Base-by-base conservation (phyloP, 2,329 filamentous ascomycete genomes). In the Ophiocordyceps sinensis region DNA sequence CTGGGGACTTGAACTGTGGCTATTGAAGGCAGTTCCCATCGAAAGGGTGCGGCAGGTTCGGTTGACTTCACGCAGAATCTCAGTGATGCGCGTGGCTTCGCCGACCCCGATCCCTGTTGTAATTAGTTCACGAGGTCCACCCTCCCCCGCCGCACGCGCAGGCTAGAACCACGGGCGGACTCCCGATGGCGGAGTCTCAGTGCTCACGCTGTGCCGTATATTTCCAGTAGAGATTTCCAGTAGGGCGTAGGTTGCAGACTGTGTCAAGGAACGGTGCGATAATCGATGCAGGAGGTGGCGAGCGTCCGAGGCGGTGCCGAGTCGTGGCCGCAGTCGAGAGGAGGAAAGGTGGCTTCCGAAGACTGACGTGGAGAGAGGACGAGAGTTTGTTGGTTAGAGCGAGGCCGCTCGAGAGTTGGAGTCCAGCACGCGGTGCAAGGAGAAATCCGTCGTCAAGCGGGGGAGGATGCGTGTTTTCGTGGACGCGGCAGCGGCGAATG, bases 141-240 rank as follows among this genome's bases (percentile, higher is more conserved):
- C 37, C 59, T 58, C 60, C 58, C 60, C 64, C 54, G 45, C 65
- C 61, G 54, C 66, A 67, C 67, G 61, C 61, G 64, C 63, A 59
- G 50, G 54, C 49, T 50, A 59, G 53, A 37, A 58, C 54, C 57
- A 42, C 47, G 40, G 43, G 29, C 32, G 50, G 53, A 47, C 56
- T 51, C 45, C 52, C 41, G 48, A 47, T 50, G 37, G 40, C 42
- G 38, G 23, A 46, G 39, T 29, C 43, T 38, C 40, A 29, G 28
- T 17, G 10, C n/a, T 36, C 37, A 36, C 32, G 41, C 30, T 44
- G 28, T 28, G 39, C 34, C 37, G 21, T 30, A n/a, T 3, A 6
- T 15, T 31, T 31, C 29, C 29, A 13, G 9, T 10, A n/a, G n/a
- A 31, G n/a, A 31, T 31, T n/a, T n/a, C n/a, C n/a, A 19, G 11